These are phyloP conservation scores for Microbotryum silenes-acaulis DNA, from an alignment of 1,284 basidiomycete species.

Conservation along the genomic window DNA sequence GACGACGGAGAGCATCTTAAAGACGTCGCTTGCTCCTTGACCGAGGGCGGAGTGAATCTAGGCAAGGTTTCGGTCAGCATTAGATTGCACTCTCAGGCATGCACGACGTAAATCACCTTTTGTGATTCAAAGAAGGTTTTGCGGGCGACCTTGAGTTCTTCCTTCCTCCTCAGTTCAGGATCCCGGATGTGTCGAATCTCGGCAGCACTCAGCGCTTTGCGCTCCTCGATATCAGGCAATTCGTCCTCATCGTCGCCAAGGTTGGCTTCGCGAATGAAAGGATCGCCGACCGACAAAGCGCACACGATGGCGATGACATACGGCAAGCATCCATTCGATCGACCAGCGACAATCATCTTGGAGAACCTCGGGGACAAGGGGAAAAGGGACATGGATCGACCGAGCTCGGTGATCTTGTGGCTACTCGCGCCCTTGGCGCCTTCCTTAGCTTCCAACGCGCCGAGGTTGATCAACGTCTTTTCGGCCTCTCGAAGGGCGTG, in stretches of 20 bases:
- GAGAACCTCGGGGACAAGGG: constrained; percentile 88
- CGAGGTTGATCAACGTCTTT: constrained; percentile 67
- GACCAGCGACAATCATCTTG: constrained; percentile 86
- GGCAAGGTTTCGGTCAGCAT: constrained; percentile 21
- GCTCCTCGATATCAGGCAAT: constrained; percentile 41
- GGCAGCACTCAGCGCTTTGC: constrained; percentile 40
- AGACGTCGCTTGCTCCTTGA: constrained; percentile 75
- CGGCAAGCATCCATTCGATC: constrained; percentile 83
- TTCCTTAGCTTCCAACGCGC: constrained; percentile 58
- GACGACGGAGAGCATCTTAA: constrained; percentile 80
- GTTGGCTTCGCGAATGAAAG: constrained; percentile 78
- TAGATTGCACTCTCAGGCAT: neutral
- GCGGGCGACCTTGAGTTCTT: constrained; percentile 56
- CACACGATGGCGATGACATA: constrained; percentile 90
- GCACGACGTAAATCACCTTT: constrained; percentile 48
- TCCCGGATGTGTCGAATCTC: constrained; percentile 53
- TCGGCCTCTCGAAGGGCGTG: constrained; percentile 71
- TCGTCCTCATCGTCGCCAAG: constrained; percentile 48
- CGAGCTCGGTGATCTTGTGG: constrained; percentile 71
- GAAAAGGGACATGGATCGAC: constrained; percentile 84
- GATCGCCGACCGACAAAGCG: constrained; percentile 88
- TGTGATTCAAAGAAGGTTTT: constrained; percentile 73
- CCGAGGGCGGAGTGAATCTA: constrained; percentile 75
- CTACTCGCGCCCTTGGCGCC: constrained; percentile 35
- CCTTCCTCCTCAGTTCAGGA: constrained; percentile 57